Percentiles rank a stretch among this genome's conserved stretches.
phyloP scores from a whole-genome alignment of 2,329 filamentous ascomycete species.

The Aspergillus fructus region DNA sequence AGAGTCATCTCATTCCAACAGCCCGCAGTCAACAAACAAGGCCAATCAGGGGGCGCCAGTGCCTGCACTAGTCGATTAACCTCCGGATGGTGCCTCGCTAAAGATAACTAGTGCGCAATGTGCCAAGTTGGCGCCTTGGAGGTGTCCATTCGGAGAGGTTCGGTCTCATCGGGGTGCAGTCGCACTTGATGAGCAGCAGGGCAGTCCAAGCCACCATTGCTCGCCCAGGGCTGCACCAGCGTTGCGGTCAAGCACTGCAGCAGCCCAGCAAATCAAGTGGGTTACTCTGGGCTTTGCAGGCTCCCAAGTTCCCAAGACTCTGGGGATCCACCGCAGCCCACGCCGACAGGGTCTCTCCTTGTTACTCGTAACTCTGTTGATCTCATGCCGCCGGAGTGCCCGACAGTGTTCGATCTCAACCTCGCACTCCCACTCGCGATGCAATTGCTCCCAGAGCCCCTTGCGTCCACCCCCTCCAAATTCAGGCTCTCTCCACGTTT shows the following conservation, averaged over 20 bases:
- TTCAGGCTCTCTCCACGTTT: constrained; percentile 12
- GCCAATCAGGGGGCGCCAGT: constrained; percentile 6
- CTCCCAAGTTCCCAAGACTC: neutral
- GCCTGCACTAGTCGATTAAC: constrained; percentile 7
- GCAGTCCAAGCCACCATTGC: neutral
- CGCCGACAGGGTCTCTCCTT: neutral
- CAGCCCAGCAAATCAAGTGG: neutral
- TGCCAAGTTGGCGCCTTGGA: neutral
- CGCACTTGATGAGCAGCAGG: neutral
- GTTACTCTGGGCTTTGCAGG: neutral
- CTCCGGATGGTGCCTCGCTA: constrained; percentile 5
- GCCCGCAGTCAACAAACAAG: neutral
- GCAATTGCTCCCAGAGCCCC: neutral
- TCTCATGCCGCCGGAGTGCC: constrained; percentile 6
- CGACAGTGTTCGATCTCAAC: constrained; percentile 2
- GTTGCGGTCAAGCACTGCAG: neutral
- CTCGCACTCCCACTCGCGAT: neutral
- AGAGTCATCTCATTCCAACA: constrained; percentile 14
- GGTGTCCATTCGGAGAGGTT: constrained; percentile 8
- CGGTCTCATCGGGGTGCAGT: neutral
- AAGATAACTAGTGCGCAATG: neutral
- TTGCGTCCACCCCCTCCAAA: constrained; percentile 7
- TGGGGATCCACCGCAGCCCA: neutral
- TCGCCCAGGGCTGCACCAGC: neutral
- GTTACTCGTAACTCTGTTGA: too few species aligned